Conservation (phyloP, 352 stramenopile species). For the Phytophthora syringae region DNA sequence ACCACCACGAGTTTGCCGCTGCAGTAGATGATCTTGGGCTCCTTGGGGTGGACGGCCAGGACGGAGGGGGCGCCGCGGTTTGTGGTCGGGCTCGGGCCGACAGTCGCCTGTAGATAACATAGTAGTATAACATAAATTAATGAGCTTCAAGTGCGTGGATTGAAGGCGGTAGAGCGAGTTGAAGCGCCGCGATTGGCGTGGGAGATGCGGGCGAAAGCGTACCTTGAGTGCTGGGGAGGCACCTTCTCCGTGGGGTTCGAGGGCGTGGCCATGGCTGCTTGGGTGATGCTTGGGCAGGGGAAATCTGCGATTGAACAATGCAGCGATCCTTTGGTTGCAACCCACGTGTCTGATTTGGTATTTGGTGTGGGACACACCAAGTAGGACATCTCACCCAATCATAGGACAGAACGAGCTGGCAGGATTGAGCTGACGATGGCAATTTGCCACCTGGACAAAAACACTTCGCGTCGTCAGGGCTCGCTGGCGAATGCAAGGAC, state of each 20-base stretch:
- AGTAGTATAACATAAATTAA: background rate
- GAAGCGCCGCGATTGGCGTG: background rate
- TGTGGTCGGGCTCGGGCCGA: slow-evolving; percentile 75
- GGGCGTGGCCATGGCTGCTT: slow-evolving; percentile 46
- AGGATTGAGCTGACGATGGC: no score
- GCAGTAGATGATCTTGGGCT: slow-evolving; percentile 93
- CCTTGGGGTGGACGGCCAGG: slow-evolving; percentile 82
- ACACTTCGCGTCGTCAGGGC: slow-evolving; percentile 54
- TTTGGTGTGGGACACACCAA: slow-evolving; percentile 6
- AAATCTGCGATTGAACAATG: slow-evolving; percentile 26
- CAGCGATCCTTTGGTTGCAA: slow-evolving; percentile 3
- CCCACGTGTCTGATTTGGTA: slow-evolving; percentile 13
- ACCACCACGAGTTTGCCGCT: slow-evolving; percentile 92
- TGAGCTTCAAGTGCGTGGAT: background rate
- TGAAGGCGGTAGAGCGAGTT: background rate
- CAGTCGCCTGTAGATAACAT: slow-evolving; percentile 44
- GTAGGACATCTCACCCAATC: slow-evolving; percentile 4
- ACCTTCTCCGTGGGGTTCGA: slow-evolving; percentile 77
- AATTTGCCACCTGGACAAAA: no score
- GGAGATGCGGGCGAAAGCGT: background rate
- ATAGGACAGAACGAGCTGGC: background rate
- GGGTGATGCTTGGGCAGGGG: background rate
- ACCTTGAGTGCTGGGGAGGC: slow-evolving; percentile 50
- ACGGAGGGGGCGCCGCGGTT: slow-evolving; percentile 74
- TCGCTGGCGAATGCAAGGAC: slow-evolving; percentile 28